Evolutionary conservation across 2,329 filamentous ascomycete species (phyloP).

Genomic region (Arachnopeziza araneosa): DNA sequence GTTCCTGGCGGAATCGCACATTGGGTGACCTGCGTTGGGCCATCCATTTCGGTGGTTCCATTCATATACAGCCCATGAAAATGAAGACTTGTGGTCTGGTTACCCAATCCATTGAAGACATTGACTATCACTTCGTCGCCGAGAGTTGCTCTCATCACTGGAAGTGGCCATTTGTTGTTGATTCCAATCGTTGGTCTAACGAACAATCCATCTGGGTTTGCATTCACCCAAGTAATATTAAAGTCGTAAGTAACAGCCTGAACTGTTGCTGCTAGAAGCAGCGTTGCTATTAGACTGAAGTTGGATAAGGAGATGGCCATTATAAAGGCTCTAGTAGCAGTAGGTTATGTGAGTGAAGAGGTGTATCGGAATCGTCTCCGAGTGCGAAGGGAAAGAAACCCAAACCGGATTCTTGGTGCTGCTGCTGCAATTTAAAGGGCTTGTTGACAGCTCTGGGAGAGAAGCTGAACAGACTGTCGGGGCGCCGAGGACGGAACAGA

Average conservation of each 20-base stretch:
- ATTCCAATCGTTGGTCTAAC: constrained; percentile 67
- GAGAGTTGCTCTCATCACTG: constrained; percentile 55
- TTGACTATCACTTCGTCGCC: constrained; percentile 48
- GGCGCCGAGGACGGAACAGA: background rate
- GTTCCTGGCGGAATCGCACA: constrained; percentile 59
- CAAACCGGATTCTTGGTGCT: background rate
- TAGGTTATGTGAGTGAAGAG: background rate
- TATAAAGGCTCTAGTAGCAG: constrained; percentile 1
- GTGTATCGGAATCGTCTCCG: background rate
- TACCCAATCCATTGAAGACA: constrained; percentile 37
- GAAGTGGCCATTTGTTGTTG: constrained; percentile 71
- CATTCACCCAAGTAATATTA: constrained; percentile 64
- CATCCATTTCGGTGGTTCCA: constrained; percentile 64
- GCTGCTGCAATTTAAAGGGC: background rate
- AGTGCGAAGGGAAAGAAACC: background rate
- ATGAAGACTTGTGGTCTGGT: constrained; percentile 58
- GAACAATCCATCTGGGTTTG: constrained; percentile 64
- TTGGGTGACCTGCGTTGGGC: constrained; percentile 59
- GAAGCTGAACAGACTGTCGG: background rate
- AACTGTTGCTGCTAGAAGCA: constrained; percentile 40
- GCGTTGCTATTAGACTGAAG: constrained; percentile 33
- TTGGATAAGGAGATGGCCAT: constrained; percentile 42
- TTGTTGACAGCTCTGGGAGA: background rate
- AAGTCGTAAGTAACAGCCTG: constrained; percentile 49
- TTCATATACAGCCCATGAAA: constrained; percentile 71